A percentile compares a stretch with the other conserved stretches of the same genome.
Conservation (phyloP, 2,329 filamentous ascomycete species). For the Aspergillus cejpii region DNA sequence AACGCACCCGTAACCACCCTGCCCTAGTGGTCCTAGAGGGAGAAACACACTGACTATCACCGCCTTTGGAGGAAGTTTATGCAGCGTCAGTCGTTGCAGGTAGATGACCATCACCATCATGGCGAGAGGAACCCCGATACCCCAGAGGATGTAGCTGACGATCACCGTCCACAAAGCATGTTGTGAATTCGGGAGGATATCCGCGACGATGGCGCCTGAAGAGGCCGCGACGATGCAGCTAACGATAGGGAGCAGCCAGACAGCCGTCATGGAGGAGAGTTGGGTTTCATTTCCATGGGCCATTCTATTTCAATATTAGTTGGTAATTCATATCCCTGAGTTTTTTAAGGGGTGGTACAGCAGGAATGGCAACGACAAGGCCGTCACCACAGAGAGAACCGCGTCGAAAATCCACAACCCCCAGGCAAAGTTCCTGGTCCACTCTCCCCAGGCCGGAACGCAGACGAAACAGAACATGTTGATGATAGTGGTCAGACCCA, state of each 20-base stretch:
- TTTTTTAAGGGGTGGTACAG: conserved; percentile 36
- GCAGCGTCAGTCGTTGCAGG: conserved; percentile 60
- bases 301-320: conserved; percentile 16
- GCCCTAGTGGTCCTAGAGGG: conserved; percentile 60
- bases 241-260: conserved; percentile 61
- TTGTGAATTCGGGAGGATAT: conserved; percentile 48
- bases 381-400: conserved; percentile 48
- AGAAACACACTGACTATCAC: conserved; percentile 64
- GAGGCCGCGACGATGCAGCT: conserved; percentile 61
- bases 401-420: conserved; percentile 54
- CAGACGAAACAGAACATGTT: conserved; percentile 59
- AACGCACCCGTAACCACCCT: conserved; percentile 53
- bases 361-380: conserved; percentile 51
- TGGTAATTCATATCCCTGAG: neutral
- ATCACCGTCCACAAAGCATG: conserved; percentile 59
- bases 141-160: conserved; percentile 64
- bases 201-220: conserved; percentile 57
- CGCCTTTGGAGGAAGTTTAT: conserved; percentile 62
- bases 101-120: conserved; percentile 62
- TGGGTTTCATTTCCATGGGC: conserved; percentile 17
- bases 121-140: conserved; percentile 56
- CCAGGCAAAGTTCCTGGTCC: conserved; percentile 53
- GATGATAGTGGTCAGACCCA: conserved; percentile 62
- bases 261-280: conserved; percentile 58
- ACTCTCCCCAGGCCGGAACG: conserved; percentile 53